phyloP scores from a whole-genome alignment of 805 yeast genomes.

The Ogataea glucozyma region DNA sequence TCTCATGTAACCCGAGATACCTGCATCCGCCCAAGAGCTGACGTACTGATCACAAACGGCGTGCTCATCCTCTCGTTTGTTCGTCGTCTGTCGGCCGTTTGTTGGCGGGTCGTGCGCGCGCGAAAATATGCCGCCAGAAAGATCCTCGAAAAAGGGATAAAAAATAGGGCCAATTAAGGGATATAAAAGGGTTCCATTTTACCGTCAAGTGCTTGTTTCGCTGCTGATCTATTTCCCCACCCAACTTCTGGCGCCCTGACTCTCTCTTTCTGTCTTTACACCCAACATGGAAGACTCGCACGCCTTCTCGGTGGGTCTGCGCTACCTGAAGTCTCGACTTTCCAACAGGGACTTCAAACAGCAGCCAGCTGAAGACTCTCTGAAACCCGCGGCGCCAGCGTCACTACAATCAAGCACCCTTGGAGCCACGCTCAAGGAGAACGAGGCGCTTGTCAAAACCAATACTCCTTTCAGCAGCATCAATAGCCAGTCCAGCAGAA shows the following conservation, averaged over 20 bases:
- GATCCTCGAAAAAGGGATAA: background rate
- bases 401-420: slow-evolving; percentile 7
- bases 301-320: slow-evolving; percentile 26
- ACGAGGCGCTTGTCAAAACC: slow-evolving; percentile 10
- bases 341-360: slow-evolving; percentile 19
- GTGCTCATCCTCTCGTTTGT: too few relatives aligned
- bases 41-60: too few relatives aligned
- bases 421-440: slow-evolving; percentile 13
- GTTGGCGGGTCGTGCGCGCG: too few relatives aligned
- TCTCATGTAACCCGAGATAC: too few relatives aligned
- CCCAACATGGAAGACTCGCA: slow-evolving; percentile 22
- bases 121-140: slow-evolving; percentile 1
- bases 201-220: too few relatives aligned
- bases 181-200: background rate
- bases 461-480: slow-evolving; percentile 1
- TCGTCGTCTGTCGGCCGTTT: too few relatives aligned
- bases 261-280: background rate
- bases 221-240: background rate
- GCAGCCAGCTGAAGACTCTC: background rate
- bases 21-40: too few relatives aligned
- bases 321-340: slow-evolving; percentile 26
- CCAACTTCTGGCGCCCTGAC: background rate
- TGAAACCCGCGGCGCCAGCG: slow-evolving; percentile 8
- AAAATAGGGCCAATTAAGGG: slow-evolving; percentile 2
- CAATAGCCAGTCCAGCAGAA: slow-evolving; percentile 9